Percentiles rank a stretch among this genome's conserved stretches.
These are phyloP conservation scores for Metahyphopichia silvanorum DNA, from an alignment of 805 yeast genomes.

Conservation along the genomic window DNA sequence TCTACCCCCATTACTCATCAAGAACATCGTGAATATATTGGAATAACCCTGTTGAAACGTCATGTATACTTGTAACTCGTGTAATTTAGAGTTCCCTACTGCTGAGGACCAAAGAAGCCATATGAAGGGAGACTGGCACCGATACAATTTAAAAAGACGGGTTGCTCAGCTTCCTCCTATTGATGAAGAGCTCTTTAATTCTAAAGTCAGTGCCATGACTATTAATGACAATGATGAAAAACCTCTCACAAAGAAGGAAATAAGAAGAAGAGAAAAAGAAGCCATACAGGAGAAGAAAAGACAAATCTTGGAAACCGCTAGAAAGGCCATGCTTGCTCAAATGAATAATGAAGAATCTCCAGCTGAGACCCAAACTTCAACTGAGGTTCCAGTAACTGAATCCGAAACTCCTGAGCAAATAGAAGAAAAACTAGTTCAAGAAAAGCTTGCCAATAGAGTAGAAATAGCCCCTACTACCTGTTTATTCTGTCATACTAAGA, in stretches of 20 bases:
- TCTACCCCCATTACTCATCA: no score
- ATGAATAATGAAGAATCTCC: slow-evolving; percentile 19
- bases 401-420: slow-evolving; percentile 17
- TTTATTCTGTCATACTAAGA: slow-evolving; percentile 45
- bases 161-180: slow-evolving; percentile 62
- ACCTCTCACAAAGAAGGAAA: slow-evolving; percentile 47
- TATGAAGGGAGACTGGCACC: slow-evolving; percentile 98
- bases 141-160: slow-evolving; percentile 90
- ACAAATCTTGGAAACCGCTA: slow-evolving; percentile 46
- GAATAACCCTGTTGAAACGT: no score
- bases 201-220: slow-evolving; percentile 20
- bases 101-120: slow-evolving; percentile 88
- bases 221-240: slow-evolving; percentile 14
- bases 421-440: slow-evolving; percentile 42
- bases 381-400: slow-evolving; percentile 3
- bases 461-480: slow-evolving; percentile 50
- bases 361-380: slow-evolving; percentile 9
- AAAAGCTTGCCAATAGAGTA: slow-evolving; percentile 43
- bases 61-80: slow-evolving; percentile 82
- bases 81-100: slow-evolving; percentile 73
- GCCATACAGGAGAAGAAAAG: slow-evolving; percentile 47
- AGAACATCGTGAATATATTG: no score
- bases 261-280: slow-evolving; percentile 48
- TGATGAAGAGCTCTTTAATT: slow-evolving; percentile 37
- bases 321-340: slow-evolving; percentile 33